Evolutionary conservation across 441 rosid species (phyloP).

Genomic region (Adansonia gregorii): DNA sequence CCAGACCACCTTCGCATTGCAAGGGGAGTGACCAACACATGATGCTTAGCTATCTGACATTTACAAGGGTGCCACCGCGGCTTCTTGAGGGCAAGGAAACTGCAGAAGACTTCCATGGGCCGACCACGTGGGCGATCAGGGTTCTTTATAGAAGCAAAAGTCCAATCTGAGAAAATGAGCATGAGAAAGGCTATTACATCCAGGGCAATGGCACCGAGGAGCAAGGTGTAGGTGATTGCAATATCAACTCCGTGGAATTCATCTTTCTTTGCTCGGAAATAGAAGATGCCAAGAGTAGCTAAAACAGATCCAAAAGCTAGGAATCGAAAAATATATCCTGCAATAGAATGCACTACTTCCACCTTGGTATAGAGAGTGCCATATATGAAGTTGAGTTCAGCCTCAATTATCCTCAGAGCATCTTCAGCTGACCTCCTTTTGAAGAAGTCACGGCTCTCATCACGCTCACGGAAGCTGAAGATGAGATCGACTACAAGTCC

Average conservation of each 20-base stretch:
- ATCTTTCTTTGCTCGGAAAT: slow-evolving; percentile 20
- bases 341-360: slow-evolving; percentile 35
- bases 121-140: slow-evolving; percentile 9
- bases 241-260: slow-evolving; percentile 31
- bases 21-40: slow-evolving; percentile 17
- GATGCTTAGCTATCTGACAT: not conserved
- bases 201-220: slow-evolving; percentile 48
- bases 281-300: slow-evolving; percentile 38
- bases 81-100: slow-evolving; percentile 27
- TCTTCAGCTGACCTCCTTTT: slow-evolving; percentile 10
- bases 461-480: slow-evolving; percentile 37
- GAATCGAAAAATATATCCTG: slow-evolving; percentile 39
- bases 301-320: slow-evolving; percentile 32
- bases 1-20: slow-evolving; percentile 48
- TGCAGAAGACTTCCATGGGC: not conserved
- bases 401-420: slow-evolving; percentile 51
- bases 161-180: slow-evolving; percentile 55
- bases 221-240: slow-evolving; percentile 49
- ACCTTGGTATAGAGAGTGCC: slow-evolving; percentile 56
- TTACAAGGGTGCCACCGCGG: slow-evolving; percentile 30
- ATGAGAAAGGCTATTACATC: slow-evolving; percentile 43
- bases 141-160: slow-evolving; percentile 34
- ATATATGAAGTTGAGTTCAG: slow-evolving; percentile 62
- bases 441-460: slow-evolving; percentile 47
- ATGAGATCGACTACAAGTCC: slow-evolving; percentile 51